Percentiles rank a stretch among this genome's conserved stretches.
Evolutionary conservation across 2,329 filamentous ascomycete species (phyloP).

Genomic region (Paracoccidioides brasiliensis): DNA sequence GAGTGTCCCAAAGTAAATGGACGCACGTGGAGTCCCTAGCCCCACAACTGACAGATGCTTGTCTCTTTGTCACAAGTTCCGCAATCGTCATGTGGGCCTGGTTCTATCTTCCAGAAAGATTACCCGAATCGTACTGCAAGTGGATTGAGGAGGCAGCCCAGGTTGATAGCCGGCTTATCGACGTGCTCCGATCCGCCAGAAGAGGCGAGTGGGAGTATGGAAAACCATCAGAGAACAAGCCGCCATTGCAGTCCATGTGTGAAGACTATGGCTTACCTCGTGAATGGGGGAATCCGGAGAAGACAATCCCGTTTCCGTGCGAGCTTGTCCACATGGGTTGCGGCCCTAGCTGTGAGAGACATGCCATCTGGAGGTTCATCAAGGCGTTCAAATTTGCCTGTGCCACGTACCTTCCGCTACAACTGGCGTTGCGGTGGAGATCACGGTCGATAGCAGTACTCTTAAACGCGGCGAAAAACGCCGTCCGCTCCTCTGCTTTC

Average conservation of each 20-base stretch:
- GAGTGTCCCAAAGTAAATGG: slow-evolving; percentile 19
- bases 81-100: slow-evolving; percentile 80
- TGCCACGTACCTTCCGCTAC: slow-evolving; percentile 63
- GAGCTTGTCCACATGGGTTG: slow-evolving; percentile 72
- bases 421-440: slow-evolving; percentile 48
- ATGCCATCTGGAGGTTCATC: slow-evolving; percentile 55
- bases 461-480: slow-evolving; percentile 43
- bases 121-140: slow-evolving; percentile 62
- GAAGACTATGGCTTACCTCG: slow-evolving; percentile 54
- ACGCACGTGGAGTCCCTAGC: slow-evolving; percentile 29
- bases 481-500: slow-evolving; percentile 61
- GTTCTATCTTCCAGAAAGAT: slow-evolving; percentile 60
- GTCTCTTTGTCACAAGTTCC: slow-evolving; percentile 58
- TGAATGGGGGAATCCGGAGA: slow-evolving; percentile 59
- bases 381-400: slow-evolving; percentile 62
- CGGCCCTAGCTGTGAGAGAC: slow-evolving; percentile 53
- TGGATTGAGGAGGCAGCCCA: slow-evolving; percentile 71
- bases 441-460: slow-evolving; percentile 34
- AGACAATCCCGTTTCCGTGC: slow-evolving; percentile 62
- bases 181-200: slow-evolving; percentile 56
- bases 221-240: slow-evolving; percentile 55
- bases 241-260: slow-evolving; percentile 59
- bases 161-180: slow-evolving; percentile 60
- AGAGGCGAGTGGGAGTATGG: slow-evolving; percentile 57
- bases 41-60: slow-evolving; percentile 46